A percentile compares a stretch with the other conserved stretches of the same genome.
Evolutionary conservation across 2,329 filamentous ascomycete species (phyloP).

Genomic region (Ceratocystiopsis sp.): DNA sequence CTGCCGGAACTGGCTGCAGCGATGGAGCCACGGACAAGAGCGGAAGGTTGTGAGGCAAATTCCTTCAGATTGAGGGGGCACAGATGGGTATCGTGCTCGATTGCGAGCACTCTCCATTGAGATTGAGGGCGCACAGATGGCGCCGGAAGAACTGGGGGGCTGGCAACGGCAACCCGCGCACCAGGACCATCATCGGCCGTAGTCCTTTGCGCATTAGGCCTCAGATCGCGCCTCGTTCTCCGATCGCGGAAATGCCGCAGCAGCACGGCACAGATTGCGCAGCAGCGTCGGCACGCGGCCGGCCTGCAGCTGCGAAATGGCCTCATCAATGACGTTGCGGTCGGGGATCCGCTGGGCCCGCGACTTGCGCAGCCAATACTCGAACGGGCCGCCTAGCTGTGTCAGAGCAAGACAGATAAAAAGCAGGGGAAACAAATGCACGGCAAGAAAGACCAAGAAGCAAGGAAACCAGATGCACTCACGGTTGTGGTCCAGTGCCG

Average conservation of each 20-base stretch:
- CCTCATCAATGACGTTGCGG: slow-evolving; percentile 18
- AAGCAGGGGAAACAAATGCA: neutral
- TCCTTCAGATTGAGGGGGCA: no score
- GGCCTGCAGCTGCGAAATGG: slow-evolving; percentile 17
- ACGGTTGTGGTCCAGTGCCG: slow-evolving; percentile 24
- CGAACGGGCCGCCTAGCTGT: slow-evolving; percentile 23
- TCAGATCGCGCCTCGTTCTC: no score
- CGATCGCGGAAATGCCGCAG: slow-evolving; percentile 11
- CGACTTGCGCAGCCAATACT: slow-evolving; percentile 29
- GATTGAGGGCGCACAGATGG: no score
- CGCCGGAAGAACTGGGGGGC: no score
- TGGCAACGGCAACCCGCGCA: no score
- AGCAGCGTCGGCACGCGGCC: slow-evolving; percentile 19
- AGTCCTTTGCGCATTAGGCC: no score
- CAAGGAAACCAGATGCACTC: slow-evolving; percentile 11
- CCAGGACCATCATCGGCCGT: no score
- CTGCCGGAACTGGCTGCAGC: neutral
- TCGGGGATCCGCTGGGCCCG: slow-evolving; percentile 20
- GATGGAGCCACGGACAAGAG: no score
- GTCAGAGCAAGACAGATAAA: neutral
- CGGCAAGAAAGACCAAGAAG: neutral
- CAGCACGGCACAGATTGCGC: slow-evolving; percentile 13
- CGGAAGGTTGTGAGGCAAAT: no score
- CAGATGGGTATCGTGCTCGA: no score
- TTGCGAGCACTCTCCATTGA: no score